A percentile compares a stretch with the other conserved stretches of the same genome.
Conservation (phyloP, 2,329 filamentous ascomycete genomes). For the Chaetomiaceae sp. region DNA sequence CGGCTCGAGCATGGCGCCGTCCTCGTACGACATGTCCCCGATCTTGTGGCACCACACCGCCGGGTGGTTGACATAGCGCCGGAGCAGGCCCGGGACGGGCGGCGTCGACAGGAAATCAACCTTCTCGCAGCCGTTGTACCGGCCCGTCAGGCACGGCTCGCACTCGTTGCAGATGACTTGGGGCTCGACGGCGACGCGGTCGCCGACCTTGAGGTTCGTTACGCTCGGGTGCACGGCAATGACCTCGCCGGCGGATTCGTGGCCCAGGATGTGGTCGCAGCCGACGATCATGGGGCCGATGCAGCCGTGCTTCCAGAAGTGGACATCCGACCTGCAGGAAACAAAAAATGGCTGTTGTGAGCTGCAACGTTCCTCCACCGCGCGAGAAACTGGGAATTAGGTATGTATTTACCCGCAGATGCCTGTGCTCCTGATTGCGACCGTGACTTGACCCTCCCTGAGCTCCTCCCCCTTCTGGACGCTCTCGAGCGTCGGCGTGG, state of each 20-base stretch:
- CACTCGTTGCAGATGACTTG: conserved; percentile 89
- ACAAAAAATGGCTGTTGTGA: conserved; percentile 21
- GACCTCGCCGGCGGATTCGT: conserved; percentile 84
- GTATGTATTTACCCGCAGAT: conserved; percentile 71
- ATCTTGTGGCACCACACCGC: conserved; percentile 97
- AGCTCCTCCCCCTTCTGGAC: conserved; percentile 63
- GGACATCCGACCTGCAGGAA: conserved; percentile 71
- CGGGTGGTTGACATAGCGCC: conserved; percentile 92
- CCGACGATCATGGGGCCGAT: conserved; percentile 95
- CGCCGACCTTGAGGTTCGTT: conserved; percentile 71
- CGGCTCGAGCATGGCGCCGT: conserved; percentile 86
- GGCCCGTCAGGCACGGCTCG: conserved; percentile 84
- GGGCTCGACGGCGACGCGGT: conserved; percentile 90
- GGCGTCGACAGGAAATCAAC: conserved; percentile 89
- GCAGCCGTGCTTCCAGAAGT: conserved; percentile 95
- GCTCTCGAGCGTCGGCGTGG: conserved; percentile 70
- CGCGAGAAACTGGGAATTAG: background rate
- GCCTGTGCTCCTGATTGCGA: conserved; percentile 88
- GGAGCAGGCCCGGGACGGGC: conserved; percentile 78
- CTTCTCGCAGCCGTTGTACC: conserved; percentile 89
- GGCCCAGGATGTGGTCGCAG: conserved; percentile 85
- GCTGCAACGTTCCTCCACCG: background rate
- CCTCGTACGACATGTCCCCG: conserved; percentile 83
- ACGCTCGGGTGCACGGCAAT: conserved; percentile 80
- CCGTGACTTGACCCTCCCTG: conserved; percentile 76